Conservation (phyloP, 257 asterid species). For the Salvia hispanica region DNA sequence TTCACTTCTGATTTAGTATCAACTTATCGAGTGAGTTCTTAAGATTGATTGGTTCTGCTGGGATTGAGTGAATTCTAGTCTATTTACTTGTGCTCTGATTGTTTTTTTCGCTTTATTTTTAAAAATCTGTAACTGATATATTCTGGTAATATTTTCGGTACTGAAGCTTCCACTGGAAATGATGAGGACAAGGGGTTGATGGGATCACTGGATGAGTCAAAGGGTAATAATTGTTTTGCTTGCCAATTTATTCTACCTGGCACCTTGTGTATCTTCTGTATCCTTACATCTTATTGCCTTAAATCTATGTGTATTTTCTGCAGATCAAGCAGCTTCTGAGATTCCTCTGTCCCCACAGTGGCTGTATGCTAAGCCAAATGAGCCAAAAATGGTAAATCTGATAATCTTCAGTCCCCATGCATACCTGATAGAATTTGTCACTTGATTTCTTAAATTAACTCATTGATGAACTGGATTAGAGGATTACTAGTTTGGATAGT, state of each 20-base stretch:
- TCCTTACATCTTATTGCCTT: slow-evolving; percentile 14
- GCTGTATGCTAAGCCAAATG: slow-evolving; percentile 86
- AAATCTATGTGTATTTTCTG: slow-evolving; percentile 32
- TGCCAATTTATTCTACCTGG: slow-evolving; percentile 16
- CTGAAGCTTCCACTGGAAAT: slow-evolving; percentile 58
- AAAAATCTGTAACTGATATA: not conserved
- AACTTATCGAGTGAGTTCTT: slow-evolving; percentile 12
- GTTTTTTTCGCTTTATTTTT: not conserved
- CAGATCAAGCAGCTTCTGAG: slow-evolving; percentile 81
- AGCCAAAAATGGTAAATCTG: slow-evolving; percentile 64
- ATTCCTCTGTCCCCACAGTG: slow-evolving; percentile 98
- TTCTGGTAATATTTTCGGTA: slow-evolving; percentile 17
- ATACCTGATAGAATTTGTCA: not conserved
- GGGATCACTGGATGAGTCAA: slow-evolving; percentile 73
- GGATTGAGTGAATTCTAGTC: slow-evolving; percentile 12
- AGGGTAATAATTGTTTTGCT: slow-evolving; percentile 51
- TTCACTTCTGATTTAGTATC: slow-evolving; percentile 29
- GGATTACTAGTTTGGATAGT: slow-evolving; percentile 9
- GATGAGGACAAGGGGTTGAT: slow-evolving; percentile 68
- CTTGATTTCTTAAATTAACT: slow-evolving; percentile 6
- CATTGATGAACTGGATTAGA: not conserved
- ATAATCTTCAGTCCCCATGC: slow-evolving; percentile 26
- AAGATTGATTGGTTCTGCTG: slow-evolving; percentile 22
- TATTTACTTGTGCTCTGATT: not conserved
- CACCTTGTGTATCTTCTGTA: slow-evolving; percentile 4